Base-by-base conservation (phyloP, 2,329 filamentous ascomycete genomes). In the Colletotrichum acutatum region DNA sequence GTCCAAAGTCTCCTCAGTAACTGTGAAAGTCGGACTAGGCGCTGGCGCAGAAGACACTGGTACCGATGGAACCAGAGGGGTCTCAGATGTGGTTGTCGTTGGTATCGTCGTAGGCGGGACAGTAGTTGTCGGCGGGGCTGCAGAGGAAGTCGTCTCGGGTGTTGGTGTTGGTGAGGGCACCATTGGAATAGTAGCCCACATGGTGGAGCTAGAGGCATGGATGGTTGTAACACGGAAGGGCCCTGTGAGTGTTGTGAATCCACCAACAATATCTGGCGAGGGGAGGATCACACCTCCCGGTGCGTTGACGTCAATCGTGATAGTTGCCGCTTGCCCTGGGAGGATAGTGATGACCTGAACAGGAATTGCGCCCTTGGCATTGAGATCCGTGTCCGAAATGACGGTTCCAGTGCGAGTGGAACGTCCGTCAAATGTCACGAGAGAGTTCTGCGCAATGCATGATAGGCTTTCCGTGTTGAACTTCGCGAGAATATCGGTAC, bases 401-500 rank as follows among this genome's bases (percentile, higher is more conserved):
- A 5, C 75, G 77, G 16, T 76, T 78, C 81, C 81, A 16, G 79
- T 75, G 34, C 85, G 82, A 4, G 82, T 79, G 2, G 84, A 82
- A 68, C 82, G 82, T 5, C 92, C 92, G 76, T 94, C 90, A 81
- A 98, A 97, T 0, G 94, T 95, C 19, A 98, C 92, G 4, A 99
- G 87, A 0, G 95, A 92, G 78, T 98, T 98, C 80, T 98, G 93
- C 0, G 92, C 90, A 9, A 90, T 90, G 82, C 97, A 99, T 67
- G 93, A 95, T 19, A 98, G 85, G 75, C 93, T 93, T 37, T 89
- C 90, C 6, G 88, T 84, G 78, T 93, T 96, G 81, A 98, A 94
- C 60, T 95, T 89, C 1, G 92, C 90, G 68, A 98, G 84, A 64
- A 98, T 89, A 8, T 87, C 87, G 0, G 90, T 90, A 4, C 90